These are phyloP conservation scores for Cylindrotheca closterium DNA, from an alignment of 108 stramenopile species.

Conservation along the genomic window DNA sequence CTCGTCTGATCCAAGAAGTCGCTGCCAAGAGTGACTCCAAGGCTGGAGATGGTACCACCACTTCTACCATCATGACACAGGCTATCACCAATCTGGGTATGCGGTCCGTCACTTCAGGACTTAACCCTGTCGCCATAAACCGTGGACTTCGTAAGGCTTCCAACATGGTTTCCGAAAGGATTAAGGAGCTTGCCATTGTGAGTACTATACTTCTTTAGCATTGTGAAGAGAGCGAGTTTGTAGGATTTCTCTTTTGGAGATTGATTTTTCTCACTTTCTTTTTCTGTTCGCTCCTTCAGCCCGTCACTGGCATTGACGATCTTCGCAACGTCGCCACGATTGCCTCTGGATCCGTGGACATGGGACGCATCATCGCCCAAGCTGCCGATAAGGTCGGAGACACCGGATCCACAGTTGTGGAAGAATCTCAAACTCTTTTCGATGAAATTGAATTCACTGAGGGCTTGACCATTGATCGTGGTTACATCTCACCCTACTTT, in stretches of 20 bases:
- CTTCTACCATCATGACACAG: slow-evolving; percentile 95
- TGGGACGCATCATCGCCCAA: slow-evolving; percentile 95
- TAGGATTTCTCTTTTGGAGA: neutral
- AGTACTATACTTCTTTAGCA: slow-evolving; percentile 18
- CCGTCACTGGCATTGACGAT: slow-evolving; percentile 82
- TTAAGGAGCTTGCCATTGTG: slow-evolving; percentile 82
- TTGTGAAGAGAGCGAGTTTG: neutral
- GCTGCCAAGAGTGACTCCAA: slow-evolving; percentile 93
- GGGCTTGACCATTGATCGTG: slow-evolving; percentile 96
- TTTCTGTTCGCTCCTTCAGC: slow-evolving; percentile 28
- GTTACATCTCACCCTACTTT: slow-evolving; percentile 96
- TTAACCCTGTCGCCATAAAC: slow-evolving; percentile 93
- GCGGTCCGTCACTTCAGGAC: slow-evolving; percentile 87
- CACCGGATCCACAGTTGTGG: slow-evolving; percentile 93
- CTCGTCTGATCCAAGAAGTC: slow-evolving; percentile 91
- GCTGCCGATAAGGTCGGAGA: slow-evolving; percentile 95
- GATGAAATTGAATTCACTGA: slow-evolving; percentile 99
- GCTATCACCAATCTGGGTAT: slow-evolving; percentile 96
- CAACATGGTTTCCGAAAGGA: slow-evolving; percentile 64
- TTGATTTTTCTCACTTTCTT: slow-evolving; percentile 7
- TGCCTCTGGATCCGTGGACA: slow-evolving; percentile 86
- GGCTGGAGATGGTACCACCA: slow-evolving; percentile 98
- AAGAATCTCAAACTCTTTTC: slow-evolving; percentile 92
- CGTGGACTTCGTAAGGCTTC: slow-evolving; percentile 88
- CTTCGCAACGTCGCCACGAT: slow-evolving; percentile 93